phyloP scores from a whole-genome alignment of 169 alveolate species.

The Eimeria tenella region DNA sequence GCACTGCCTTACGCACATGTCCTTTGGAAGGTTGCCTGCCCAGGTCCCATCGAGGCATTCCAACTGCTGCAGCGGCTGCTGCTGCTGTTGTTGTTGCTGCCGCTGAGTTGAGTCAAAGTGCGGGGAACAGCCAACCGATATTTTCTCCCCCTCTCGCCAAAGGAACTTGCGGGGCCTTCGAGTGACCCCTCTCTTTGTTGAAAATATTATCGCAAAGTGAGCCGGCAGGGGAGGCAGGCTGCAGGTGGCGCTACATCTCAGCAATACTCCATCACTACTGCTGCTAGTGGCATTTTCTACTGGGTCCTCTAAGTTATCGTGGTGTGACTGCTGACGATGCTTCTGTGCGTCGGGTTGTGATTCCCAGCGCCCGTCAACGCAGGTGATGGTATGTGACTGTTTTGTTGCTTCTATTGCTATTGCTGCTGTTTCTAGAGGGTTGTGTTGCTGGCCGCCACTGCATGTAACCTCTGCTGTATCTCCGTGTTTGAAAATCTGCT shows the following conservation, averaged over 20 bases:
- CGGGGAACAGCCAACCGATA: slow-evolving; percentile 17
- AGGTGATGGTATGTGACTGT: slow-evolving; percentile 29
- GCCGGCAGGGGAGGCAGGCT: slow-evolving; percentile 36
- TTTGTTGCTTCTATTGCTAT: neutral
- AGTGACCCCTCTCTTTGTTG: neutral
- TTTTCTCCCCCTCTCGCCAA: slow-evolving; percentile 15
- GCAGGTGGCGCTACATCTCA: slow-evolving; percentile 66
- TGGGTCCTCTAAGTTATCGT: neutral
- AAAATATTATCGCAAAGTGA: neutral
- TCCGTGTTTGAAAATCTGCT: slow-evolving; percentile 17
- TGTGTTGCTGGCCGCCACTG: neutral
- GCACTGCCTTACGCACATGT: slow-evolving; percentile 45
- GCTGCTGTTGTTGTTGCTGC: slow-evolving; percentile 34
- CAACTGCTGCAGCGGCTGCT: slow-evolving; percentile 52
- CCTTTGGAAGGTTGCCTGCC: slow-evolving; percentile 4
- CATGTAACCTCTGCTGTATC: slow-evolving; percentile 37
- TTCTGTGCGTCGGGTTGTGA: neutral
- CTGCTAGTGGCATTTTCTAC: slow-evolving; percentile 2
- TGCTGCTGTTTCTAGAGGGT: slow-evolving; percentile 22
- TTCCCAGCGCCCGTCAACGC: slow-evolving; percentile 61
- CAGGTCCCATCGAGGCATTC: slow-evolving; percentile 33
- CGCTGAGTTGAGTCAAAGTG: neutral
- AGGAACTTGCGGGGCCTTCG: neutral
- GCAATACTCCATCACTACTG: slow-evolving; percentile 46
- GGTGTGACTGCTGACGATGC: slow-evolving; percentile 13